These are phyloP conservation scores for Scedosporium dehoogii DNA, from an alignment of 2,329 filamentous ascomycete species.

Conservation along the genomic window DNA sequence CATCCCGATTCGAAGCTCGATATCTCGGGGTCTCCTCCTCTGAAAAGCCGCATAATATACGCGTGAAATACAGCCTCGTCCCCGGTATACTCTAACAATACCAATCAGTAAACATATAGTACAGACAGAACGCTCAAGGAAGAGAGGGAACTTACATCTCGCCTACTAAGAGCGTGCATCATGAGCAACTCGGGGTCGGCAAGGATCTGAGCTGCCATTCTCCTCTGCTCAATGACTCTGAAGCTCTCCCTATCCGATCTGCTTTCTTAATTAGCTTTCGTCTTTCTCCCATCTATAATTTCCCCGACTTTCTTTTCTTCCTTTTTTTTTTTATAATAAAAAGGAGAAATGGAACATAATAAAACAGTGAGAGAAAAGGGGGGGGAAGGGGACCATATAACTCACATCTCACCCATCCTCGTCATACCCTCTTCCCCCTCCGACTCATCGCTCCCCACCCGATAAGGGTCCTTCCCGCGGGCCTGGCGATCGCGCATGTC, in stretches of 20 bases:
- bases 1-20: neutral
- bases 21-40: neutral
- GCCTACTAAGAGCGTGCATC: constrained; percentile 45
- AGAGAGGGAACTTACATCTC: constrained; percentile 33
- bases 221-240: constrained; percentile 30
- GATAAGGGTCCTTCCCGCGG: constrained; percentile 1
- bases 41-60: constrained; percentile 42
- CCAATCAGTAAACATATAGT: neutral
- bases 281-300: neutral
- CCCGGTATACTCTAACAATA: constrained; percentile 36
- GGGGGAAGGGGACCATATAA: too few species aligned
- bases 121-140: neutral
- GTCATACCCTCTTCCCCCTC: neutral
- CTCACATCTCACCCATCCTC: neutral
- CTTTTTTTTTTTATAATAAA: too few species aligned
- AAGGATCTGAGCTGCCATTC: constrained; percentile 42
- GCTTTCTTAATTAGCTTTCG: neutral
- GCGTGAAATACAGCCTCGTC: constrained; percentile 45
- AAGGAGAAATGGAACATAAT: too few species aligned
- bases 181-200: constrained; percentile 48
- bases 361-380: too few species aligned
- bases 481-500: constrained; percentile 49
- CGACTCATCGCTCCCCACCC: constrained; percentile 1
- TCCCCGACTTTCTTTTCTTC: too few species aligned
- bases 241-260: constrained; percentile 27